Percentiles rank a stretch among this genome's conserved stretches.
These are phyloP conservation scores for Tardiomyces depauwii DNA, from an alignment of 1,139 yeast genomes.

Conservation along the genomic window DNA sequence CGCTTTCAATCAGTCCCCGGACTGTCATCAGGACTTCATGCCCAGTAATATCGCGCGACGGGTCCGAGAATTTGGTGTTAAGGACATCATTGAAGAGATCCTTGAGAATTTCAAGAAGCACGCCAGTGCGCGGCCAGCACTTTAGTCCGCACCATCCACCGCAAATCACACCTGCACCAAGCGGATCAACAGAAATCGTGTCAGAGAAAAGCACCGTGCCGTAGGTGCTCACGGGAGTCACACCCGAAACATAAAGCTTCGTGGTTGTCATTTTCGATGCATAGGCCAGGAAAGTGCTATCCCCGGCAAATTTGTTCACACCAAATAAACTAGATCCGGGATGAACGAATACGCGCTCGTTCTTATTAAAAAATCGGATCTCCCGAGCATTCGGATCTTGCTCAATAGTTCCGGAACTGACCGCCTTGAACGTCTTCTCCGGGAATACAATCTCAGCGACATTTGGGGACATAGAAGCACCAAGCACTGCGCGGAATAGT, in stretches of 20 bases:
- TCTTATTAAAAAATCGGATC: slow-evolving; percentile 42
- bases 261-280: slow-evolving; percentile 38
- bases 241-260: slow-evolving; percentile 58
- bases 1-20: neutral
- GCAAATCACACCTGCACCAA: slow-evolving; percentile 33
- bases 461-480: slow-evolving; percentile 78
- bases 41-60: slow-evolving; percentile 19
- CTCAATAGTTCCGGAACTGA: slow-evolving; percentile 70
- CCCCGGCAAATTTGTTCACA: slow-evolving; percentile 22
- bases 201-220: slow-evolving; percentile 76
- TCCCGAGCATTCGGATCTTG: slow-evolving; percentile 70
- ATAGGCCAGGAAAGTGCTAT: slow-evolving; percentile 24
- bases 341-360: slow-evolving; percentile 58
- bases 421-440: slow-evolving; percentile 59
- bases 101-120: slow-evolving; percentile 61
- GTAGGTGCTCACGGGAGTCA: slow-evolving; percentile 68
- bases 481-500: slow-evolving; percentile 53
- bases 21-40: slow-evolving; percentile 15
- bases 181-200: slow-evolving; percentile 55
- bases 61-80: slow-evolving; percentile 42
- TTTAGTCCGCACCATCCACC: slow-evolving; percentile 76
- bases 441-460: slow-evolving; percentile 75
- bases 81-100: slow-evolving; percentile 55
- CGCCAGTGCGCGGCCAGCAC: slow-evolving; percentile 93
- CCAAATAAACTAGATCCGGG: slow-evolving; percentile 69